Conservation (phyloP, 805 yeast species). For the Candida fluviatilis region DNA sequence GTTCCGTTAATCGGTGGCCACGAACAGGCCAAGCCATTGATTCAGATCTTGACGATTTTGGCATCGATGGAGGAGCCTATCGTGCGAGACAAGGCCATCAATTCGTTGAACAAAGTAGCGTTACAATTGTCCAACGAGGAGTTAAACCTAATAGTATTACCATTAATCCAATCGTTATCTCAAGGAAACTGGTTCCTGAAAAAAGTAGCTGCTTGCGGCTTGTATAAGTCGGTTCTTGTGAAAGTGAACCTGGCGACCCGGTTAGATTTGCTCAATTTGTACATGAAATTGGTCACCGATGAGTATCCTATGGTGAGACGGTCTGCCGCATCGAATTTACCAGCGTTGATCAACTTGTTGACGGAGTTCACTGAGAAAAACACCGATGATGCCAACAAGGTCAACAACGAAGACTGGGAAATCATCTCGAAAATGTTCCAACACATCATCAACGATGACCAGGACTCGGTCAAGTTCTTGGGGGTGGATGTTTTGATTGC, state of each 20-base stretch:
- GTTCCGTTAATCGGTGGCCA: conserved; percentile 88
- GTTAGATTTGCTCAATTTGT: conserved; percentile 60
- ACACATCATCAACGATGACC: conserved; percentile 73
- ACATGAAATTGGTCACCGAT: conserved; percentile 70
- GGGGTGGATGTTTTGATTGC: conserved; percentile 85
- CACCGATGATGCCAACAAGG: conserved; percentile 26
- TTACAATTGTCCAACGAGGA: conserved; percentile 59
- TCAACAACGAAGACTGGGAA: conserved; percentile 68
- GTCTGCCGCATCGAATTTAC: conserved; percentile 84
- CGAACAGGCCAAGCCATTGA: conserved; percentile 45
- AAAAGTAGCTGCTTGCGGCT: conserved; percentile 87
- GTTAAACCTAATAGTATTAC: conserved; percentile 62
- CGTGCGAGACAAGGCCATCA: conserved; percentile 92
- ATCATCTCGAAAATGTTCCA: conserved; percentile 78
- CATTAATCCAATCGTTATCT: conserved; percentile 71
- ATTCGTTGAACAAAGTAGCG: conserved; percentile 71
- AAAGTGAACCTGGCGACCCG: conserved; percentile 54
- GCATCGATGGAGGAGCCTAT: conserved; percentile 95
- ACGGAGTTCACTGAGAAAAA: conserved; percentile 42
- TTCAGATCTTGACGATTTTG: conserved; percentile 70
- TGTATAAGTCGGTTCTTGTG: conserved; percentile 66
- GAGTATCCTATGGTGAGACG: conserved; percentile 98
- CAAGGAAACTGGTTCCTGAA: conserved; percentile 93
- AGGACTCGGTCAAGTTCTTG: conserved; percentile 90
- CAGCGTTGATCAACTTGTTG: conserved; percentile 59